Evolutionary conservation across 805 yeast species (phyloP), one percentile per base, ranked within the genome.

Genomic region (Candida saitoana): DNA sequence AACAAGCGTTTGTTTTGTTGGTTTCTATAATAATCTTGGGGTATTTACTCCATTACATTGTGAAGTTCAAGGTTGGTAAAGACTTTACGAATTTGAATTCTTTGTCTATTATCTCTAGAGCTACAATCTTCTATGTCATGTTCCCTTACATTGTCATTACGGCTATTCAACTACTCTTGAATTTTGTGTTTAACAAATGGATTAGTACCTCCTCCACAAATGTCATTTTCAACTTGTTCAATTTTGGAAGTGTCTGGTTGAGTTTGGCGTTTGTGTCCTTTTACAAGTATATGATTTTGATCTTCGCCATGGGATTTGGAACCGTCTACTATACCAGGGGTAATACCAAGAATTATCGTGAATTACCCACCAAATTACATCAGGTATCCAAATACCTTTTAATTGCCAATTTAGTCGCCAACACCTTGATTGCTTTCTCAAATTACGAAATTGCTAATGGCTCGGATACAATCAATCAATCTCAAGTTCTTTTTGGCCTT

Each of bases 281-380:
- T 5, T 9, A 43, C n/a, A 38, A 46, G 8, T 54, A 44, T 35
- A 40, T 52, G 32, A 32, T 53, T 11, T 52, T 62, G 29, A 34
- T 60, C 25, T 60, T 64, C 39, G 45, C 63, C 27, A 62, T 63
- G 68, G 69, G 69, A 1, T 63, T 59, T 40, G 69, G 69, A 2
- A 65, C 63, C 4, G 43, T 62, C 18, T 63, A 59, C 44, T 59
- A 55, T 43, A 57, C 55, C 29, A 44, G 43, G 24, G 55, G 54
- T 1, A 52, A 46, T 8, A 48, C 63, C 9, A 47, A 45, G 30
- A 50, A 57, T 24, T 61, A 48, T 41, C 44, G 66, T 29, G 48
- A 49, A 34, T 34, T 63, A 5, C 65, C 67, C 1, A 36, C 40
- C 1, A 36, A 36, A 12, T 25, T 41, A 16, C 14, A 39, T 33